These are phyloP conservation scores for Eucalyptus dawsonii DNA, from an alignment of 345 rosid genomes.

Conservation along the genomic window DNA sequence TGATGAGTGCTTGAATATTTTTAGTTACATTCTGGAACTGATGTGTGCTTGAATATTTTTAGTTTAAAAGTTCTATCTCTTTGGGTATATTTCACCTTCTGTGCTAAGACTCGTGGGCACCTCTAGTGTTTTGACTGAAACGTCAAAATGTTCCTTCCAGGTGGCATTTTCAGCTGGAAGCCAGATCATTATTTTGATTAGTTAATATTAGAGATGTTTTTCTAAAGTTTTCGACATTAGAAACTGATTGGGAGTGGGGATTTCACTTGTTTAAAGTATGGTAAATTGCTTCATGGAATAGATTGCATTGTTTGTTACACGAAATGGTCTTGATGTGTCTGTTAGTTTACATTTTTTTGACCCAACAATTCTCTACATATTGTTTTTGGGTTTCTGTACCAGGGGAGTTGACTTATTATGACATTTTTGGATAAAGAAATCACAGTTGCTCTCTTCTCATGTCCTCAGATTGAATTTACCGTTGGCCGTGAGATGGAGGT, in stretches of 20 bases:
- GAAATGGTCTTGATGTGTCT: background rate
- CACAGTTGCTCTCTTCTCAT: background rate
- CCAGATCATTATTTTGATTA: background rate
- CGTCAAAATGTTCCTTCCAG: background rate
- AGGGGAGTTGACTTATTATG: background rate
- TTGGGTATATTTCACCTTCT: background rate
- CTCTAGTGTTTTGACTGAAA: background rate
- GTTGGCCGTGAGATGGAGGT: constrained; percentile 84
- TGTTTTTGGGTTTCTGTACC: background rate
- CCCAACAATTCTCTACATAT: background rate
- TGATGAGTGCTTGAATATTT: background rate
- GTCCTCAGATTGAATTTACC: constrained; percentile 56
- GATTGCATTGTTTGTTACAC: background rate
- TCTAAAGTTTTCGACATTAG: background rate
- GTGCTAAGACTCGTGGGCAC: background rate
- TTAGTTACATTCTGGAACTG: background rate
- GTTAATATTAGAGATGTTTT: background rate
- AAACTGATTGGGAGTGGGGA: background rate
- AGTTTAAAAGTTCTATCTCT: background rate
- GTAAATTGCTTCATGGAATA: background rate
- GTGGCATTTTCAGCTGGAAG: background rate
- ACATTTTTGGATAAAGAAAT: background rate
- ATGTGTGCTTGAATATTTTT: background rate
- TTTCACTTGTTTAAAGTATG: background rate
- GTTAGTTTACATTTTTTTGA: background rate